Evolutionary conservation across 768 basidiomycete genomes (phyloP).

Genomic region (Tylopilus sp.): DNA sequence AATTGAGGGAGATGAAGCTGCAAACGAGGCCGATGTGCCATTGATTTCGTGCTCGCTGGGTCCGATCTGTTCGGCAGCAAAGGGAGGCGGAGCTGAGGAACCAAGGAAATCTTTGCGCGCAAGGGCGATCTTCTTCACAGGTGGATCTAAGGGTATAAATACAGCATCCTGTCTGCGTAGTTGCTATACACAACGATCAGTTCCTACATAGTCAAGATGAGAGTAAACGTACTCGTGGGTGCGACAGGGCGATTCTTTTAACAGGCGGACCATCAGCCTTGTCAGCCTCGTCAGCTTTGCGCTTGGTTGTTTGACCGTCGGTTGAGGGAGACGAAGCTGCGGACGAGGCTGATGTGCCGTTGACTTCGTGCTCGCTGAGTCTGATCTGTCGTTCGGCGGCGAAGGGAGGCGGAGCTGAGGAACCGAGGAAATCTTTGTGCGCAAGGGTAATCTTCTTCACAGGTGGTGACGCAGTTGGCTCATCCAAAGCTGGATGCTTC

Average conservation of each 20-base stretch:
- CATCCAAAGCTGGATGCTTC: neutral
- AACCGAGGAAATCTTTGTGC: no score
- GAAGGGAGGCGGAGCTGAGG: neutral
- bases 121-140: neutral
- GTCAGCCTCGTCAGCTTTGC: no score
- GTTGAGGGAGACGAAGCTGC: no score
- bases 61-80: neutral
- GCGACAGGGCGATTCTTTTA: neutral
- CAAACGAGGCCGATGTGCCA: no score
- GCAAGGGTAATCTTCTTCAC: neutral
- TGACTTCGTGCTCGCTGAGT: neutral
- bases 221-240: neutral
- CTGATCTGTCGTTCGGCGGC: neutral
- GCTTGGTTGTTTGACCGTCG: no score
- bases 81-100: neutral
- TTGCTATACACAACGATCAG: neutral
- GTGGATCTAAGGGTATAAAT: neutral
- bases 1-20: no score
- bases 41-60: neutral
- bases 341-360: no score
- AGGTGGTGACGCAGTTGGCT: neutral
- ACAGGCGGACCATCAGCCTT: no score
- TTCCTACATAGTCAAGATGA: neutral
- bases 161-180: neutral
- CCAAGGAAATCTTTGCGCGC: no score